A percentile compares a stretch with the other conserved stretches of the same genome.
phyloP scores from a whole-genome alignment of 1,139 yeast genomes.

The Lodderomyces orthopsilosis region DNA sequence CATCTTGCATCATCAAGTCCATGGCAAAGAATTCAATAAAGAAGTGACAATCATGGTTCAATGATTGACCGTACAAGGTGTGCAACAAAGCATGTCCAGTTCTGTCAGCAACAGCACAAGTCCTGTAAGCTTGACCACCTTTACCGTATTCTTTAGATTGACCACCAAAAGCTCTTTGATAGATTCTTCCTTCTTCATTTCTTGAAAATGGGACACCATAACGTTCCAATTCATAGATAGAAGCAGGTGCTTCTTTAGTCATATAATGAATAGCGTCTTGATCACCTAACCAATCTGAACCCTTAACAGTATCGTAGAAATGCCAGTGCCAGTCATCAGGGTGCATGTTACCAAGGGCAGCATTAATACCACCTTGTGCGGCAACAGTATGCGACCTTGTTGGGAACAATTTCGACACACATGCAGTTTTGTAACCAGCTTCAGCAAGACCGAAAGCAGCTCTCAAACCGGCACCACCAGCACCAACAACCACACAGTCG shows the following conservation, averaged over 20 bases:
- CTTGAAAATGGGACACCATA: conserved; percentile 98
- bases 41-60: conserved; percentile 95
- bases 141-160: conserved; percentile 94
- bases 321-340: conserved; percentile 99
- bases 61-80: conserved; percentile 93
- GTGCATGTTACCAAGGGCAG: conserved; percentile 98
- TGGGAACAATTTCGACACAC: conserved; percentile 95
- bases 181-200: conserved; percentile 94
- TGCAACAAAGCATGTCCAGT: conserved; percentile 98
- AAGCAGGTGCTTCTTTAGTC: conserved; percentile 97
- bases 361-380: conserved; percentile 99
- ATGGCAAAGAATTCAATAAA: conserved; percentile 96
- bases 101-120: conserved; percentile 99
- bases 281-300: conserved; percentile 99
- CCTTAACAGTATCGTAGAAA: conserved; percentile 98
- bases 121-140: conserved; percentile 99
- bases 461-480: conserved; percentile 98
- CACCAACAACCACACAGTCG: conserved; percentile 97
- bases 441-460: conserved; percentile 98
- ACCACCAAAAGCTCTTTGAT: conserved; percentile 99
- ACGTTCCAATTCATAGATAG: conserved; percentile 95
- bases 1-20: conserved; percentile 93
- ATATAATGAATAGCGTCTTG: conserved; percentile 99
- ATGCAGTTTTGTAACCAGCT: conserved; percentile 96
- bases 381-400: conserved; percentile 99